phyloP scores from a whole-genome alignment of 208 protist genomes.

The Leishmania gerbilli region DNA sequence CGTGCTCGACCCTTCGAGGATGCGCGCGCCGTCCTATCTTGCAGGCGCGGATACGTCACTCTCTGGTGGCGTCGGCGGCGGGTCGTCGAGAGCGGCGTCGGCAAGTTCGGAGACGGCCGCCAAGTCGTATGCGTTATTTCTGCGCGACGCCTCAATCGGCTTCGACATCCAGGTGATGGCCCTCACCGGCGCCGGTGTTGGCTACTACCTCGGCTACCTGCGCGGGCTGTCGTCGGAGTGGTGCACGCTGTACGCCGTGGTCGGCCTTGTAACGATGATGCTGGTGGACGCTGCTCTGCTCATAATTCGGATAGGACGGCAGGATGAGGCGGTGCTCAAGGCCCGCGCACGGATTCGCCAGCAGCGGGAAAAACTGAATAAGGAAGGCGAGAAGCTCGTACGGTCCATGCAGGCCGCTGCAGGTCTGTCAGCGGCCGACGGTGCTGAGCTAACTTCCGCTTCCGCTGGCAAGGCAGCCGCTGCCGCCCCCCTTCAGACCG shows the following conservation, averaged over 20 bases:
- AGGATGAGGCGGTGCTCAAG: slow-evolving; percentile 48
- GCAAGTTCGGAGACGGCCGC: slow-evolving; percentile 2
- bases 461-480: background rate
- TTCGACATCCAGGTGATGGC: slow-evolving; percentile 82
- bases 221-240: slow-evolving; percentile 42
- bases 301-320: slow-evolving; percentile 50
- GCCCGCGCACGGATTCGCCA: slow-evolving; percentile 21
- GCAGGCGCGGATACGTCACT: background rate
- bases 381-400: slow-evolving; percentile 17
- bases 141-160: slow-evolving; percentile 64
- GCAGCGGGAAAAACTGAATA: slow-evolving; percentile 24
- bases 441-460: background rate
- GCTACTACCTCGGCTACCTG: slow-evolving; percentile 74
- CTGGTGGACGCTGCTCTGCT: slow-evolving; percentile 77
- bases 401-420: slow-evolving; percentile 23
- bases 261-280: slow-evolving; percentile 71
- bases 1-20: slow-evolving; percentile 32
- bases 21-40: slow-evolving; percentile 4
- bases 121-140: slow-evolving; percentile 53
- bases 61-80: background rate
- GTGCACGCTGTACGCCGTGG: slow-evolving; percentile 59
- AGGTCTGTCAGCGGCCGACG: background rate
- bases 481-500: background rate
- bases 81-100: background rate
- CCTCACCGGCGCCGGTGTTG: slow-evolving; percentile 58